phyloP scores from a whole-genome alignment of 2,329 filamentous ascomycete species.

The Westerdykella aurantiaca region DNA sequence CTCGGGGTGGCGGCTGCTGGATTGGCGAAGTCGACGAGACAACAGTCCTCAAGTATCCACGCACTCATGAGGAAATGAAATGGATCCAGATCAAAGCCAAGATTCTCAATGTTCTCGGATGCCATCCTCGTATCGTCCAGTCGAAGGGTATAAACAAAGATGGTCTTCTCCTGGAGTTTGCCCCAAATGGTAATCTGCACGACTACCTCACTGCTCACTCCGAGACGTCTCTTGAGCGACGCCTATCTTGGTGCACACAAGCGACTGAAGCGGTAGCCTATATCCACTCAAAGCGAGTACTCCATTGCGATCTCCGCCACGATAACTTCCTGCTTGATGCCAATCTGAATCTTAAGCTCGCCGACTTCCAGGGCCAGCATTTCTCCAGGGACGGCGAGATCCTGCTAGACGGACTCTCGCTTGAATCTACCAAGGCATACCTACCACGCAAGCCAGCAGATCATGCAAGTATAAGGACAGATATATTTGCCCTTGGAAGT shows the following conservation, averaged over 20 bases:
- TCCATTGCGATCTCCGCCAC: conserved; percentile 9
- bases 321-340: conserved; percentile 9
- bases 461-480: conserved; percentile 11
- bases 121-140: conserved; percentile 10
- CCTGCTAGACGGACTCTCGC: conserved; percentile 7
- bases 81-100: conserved; percentile 3
- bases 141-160: conserved; percentile 7
- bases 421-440: conserved; percentile 15
- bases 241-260: conserved; percentile 8
- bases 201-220: conserved; percentile 8
- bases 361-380: conserved; percentile 10
- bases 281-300: conserved; percentile 9
- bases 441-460: conserved; percentile 12
- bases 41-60: no score
- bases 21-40: no score
- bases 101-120: conserved; percentile 8
- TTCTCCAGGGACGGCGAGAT: conserved; percentile 7
- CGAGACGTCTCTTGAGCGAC: conserved; percentile 7
- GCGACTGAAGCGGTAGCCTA: conserved; percentile 10
- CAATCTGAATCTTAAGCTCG: conserved; percentile 8
- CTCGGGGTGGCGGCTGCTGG: no score
- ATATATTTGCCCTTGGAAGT: conserved; percentile 20
- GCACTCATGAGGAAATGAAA: no score
- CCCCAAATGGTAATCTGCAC: conserved; percentile 9
- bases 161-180: conserved; percentile 11